Percentiles rank a stretch among this genome's conserved stretches.
phyloP scores from a whole-genome alignment of 371 early-diverging fungal genomes.

The Mucor mucedo region DNA sequence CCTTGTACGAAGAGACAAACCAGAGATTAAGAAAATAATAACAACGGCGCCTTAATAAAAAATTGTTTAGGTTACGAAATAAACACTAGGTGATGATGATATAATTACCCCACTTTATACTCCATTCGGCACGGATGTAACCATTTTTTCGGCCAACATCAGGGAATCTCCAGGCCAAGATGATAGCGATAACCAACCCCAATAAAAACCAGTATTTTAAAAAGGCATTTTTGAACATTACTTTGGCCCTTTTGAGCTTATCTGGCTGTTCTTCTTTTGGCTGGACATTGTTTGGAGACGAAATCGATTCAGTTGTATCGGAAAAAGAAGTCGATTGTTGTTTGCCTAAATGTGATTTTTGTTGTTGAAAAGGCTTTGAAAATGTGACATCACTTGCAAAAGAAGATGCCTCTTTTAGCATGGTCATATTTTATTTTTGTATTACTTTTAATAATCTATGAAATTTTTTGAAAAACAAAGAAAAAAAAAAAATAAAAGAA shows the following conservation, averaged over 20 bases:
- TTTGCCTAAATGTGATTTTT: conserved; percentile 16
- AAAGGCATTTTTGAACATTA: conserved; percentile 3
- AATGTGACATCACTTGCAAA: conserved; percentile 27
- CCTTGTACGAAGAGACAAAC: conserved; percentile 69
- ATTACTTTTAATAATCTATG: not conserved
- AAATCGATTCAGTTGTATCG: conserved; percentile 9
- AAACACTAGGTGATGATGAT: not conserved
- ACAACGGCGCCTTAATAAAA: conserved; percentile 57
- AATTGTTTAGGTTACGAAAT: not conserved
- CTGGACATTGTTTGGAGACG: not conserved
- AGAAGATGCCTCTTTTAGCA: conserved; percentile 12
- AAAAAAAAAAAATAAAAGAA: not conserved
- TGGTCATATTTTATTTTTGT: conserved; percentile 2
- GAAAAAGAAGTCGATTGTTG: conserved; percentile 11
- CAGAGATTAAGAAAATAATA: conserved; percentile 75
- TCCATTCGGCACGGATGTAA: conserved; percentile 60
- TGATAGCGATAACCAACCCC: conserved; percentile 63
- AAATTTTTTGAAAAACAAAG: not conserved
- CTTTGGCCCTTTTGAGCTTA: conserved; percentile 3
- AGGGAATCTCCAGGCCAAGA: conserved; percentile 61
- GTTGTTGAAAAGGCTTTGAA: conserved; percentile 19
- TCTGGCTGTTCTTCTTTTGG: not conserved
- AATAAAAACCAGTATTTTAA: conserved; percentile 45
- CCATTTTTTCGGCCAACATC: conserved; percentile 61
- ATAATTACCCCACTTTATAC: conserved; percentile 64